Percentiles rank a stretch among this genome's conserved stretches.
Evolutionary conservation across 2,329 filamentous ascomycete genomes (phyloP).

Genomic region (Daldinia sp.): DNA sequence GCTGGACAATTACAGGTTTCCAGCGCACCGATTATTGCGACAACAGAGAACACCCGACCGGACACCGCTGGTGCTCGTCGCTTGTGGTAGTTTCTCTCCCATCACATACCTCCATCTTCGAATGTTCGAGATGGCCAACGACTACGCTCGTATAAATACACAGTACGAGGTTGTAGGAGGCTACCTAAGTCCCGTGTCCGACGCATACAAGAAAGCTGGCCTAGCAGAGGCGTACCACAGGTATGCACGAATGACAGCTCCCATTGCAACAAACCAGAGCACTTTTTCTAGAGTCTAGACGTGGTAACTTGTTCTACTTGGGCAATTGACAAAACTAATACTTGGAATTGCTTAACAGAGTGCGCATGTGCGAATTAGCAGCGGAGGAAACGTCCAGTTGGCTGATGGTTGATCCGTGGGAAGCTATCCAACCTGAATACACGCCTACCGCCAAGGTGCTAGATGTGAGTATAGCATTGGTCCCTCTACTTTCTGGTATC

Average conservation of each 20-base stretch:
- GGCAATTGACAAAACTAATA: slow-evolving; percentile 33
- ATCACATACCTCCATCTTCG: slow-evolving; percentile 80
- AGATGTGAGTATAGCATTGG: slow-evolving; percentile 55
- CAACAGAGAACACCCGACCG: slow-evolving; percentile 63
- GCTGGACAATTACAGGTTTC: slow-evolving; percentile 64
- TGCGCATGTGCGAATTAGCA: slow-evolving; percentile 88
- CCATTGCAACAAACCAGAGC: background rate
- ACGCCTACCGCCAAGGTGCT: slow-evolving; percentile 88
- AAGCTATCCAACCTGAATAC: slow-evolving; percentile 85
- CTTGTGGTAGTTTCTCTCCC: slow-evolving; percentile 77
- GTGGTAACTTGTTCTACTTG: background rate
- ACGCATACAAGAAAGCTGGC: slow-evolving; percentile 79
- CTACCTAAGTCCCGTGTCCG: slow-evolving; percentile 78
- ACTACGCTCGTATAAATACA: slow-evolving; percentile 78
- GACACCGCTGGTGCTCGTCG: slow-evolving; percentile 72
- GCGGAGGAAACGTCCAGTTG: slow-evolving; percentile 77
- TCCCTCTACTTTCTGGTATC: background rate
- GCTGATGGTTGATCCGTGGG: slow-evolving; percentile 90
- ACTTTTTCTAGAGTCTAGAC: background rate
- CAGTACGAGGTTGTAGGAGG: slow-evolving; percentile 87
- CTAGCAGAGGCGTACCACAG: slow-evolving; percentile 76
- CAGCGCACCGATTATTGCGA: slow-evolving; percentile 65
- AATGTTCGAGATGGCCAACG: slow-evolving; percentile 88
- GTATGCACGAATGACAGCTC: slow-evolving; percentile 47
- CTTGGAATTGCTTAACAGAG: slow-evolving; percentile 49